phyloP scores from a whole-genome alignment of 306 rosid species.

The Medicago lupulina region DNA sequence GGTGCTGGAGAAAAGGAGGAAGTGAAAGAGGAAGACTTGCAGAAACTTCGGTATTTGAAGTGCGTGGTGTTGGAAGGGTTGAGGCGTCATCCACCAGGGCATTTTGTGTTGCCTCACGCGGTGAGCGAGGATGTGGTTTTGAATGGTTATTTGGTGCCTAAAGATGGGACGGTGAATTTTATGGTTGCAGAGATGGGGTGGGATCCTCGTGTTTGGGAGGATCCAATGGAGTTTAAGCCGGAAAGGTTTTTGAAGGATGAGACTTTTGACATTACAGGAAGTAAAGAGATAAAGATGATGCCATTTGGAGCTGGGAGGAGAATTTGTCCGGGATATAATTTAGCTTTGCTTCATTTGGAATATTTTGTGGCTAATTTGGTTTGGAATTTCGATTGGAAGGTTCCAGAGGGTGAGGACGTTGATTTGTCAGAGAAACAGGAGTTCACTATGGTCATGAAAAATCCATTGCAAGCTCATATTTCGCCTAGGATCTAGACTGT shows the following conservation, averaged over 20 bases:
- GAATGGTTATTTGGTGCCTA: slow-evolving; percentile 36
- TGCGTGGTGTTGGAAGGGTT: slow-evolving; percentile 52
- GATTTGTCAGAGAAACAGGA: slow-evolving; percentile 51
- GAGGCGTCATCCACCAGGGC: slow-evolving; percentile 54
- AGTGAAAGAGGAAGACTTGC: slow-evolving; percentile 51
- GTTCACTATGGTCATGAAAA: slow-evolving; percentile 49
- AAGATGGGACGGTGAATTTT: slow-evolving; percentile 39
- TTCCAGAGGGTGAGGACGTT: not conserved
- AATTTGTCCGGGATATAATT: slow-evolving; percentile 48
- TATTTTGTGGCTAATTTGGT: slow-evolving; percentile 56
- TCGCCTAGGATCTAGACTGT: slow-evolving; percentile 37
- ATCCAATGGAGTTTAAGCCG: slow-evolving; percentile 51
- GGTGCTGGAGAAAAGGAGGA: not conserved
- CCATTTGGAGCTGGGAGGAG: slow-evolving; percentile 60
- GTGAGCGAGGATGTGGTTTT: slow-evolving; percentile 44
- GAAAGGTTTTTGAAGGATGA: slow-evolving; percentile 48
- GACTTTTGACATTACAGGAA: slow-evolving; percentile 42
- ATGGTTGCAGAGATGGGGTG: slow-evolving; percentile 57
- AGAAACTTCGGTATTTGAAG: slow-evolving; percentile 38
- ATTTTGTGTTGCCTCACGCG: slow-evolving; percentile 45
- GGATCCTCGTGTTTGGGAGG: slow-evolving; percentile 58
- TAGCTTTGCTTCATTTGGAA: slow-evolving; percentile 51
- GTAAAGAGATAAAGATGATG: slow-evolving; percentile 55
- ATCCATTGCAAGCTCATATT: slow-evolving; percentile 42
- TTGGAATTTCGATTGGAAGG: slow-evolving; percentile 51